A percentile compares a stretch with the other conserved stretches of the same genome.
These are phyloP conservation scores for Nasturtium officinale DNA, from an alignment of 345 rosid species.

Conservation along the genomic window DNA sequence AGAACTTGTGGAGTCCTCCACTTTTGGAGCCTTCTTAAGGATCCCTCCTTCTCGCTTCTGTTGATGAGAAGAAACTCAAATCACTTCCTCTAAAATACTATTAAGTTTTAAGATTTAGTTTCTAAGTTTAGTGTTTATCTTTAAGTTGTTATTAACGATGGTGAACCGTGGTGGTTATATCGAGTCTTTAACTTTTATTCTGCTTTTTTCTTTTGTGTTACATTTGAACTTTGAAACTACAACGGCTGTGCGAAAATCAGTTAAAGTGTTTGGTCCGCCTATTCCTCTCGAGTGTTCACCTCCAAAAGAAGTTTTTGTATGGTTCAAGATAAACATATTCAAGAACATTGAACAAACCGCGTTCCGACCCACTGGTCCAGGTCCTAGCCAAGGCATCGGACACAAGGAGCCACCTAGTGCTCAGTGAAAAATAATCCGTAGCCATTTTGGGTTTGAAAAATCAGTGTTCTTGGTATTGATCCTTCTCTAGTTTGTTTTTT, in stretches of 20 bases:
- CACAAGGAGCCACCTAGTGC: conserved; percentile 38
- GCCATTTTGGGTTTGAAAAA: not conserved
- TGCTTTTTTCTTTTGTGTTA: conserved; percentile 29
- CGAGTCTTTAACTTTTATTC: not conserved
- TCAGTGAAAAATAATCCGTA: not conserved
- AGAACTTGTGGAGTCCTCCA: conserved; percentile 18
- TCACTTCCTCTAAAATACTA: not conserved
- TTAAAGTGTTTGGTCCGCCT: conserved; percentile 23
- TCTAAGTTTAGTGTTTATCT: too few species aligned
- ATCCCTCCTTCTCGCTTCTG: conserved; percentile 17
- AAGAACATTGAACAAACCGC: conserved; percentile 43
- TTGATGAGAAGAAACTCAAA: not conserved
- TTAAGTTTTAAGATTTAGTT: not conserved
- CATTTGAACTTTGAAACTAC: conserved; percentile 24
- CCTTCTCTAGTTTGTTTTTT: not conserved
- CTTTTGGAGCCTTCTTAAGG: conserved; percentile 25
- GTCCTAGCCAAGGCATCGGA: conserved; percentile 46
- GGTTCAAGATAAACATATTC: conserved; percentile 38
- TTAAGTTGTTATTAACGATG: conserved; percentile 22
- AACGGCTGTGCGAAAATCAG: conserved; percentile 7
- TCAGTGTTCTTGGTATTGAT: conserved; percentile 15
- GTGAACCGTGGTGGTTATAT: conserved; percentile 27
- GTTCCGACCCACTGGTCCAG: conserved; percentile 38
- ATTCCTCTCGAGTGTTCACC: conserved; percentile 17
- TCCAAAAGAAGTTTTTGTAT: conserved; percentile 8